Base-by-base conservation (phyloP, 23 red algal genomes). In the Gracilaria domingensis region DNA sequence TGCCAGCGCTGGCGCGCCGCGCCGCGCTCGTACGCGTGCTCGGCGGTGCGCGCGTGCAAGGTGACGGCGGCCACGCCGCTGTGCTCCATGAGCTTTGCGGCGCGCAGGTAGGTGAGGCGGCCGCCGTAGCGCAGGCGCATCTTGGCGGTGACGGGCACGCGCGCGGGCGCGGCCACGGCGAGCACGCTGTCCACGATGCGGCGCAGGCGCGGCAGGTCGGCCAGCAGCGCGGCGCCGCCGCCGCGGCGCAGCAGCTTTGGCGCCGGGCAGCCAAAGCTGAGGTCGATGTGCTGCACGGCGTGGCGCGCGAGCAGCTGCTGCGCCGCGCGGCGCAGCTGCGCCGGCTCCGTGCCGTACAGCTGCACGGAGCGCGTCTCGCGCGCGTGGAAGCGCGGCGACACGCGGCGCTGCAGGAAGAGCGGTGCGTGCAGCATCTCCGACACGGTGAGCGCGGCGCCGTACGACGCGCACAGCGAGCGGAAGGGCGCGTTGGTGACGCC, bases 201-300 rank as follows among this genome's bases (percentile, higher is more conserved):
- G 24, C n/a, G 30, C 26, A 95, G 40, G 21, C 42, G 29, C 4
- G 16, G 39, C 9, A 80, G 21, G 62, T 87, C 58, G 26, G 86
- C 93, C 37, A 75, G 39, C 28, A 95, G 37, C 29, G 93, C 93
- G 0, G 93, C 93, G 32, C 93, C 93, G 21, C 93, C 93, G 54
- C 93, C 93, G 25, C 87, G 88, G 18, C 60, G 42, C 8, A 87
- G 73, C 74, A 95, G 50, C 72, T 95, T 95, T 16, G 79, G 79
- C 54, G 79, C 70, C 24, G 93, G 93, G 53, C 93, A 95, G 1
- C 93, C 93, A 81, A 95, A 95, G 75, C 89, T 95, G 51, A 95
- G 84, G 55, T 95, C 93, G 34, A 95, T 66, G 42, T 78, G 69
- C 11, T 61, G 25, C 8, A 95, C 93, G 38, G 24, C 45, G 37